Conservation (phyloP, 495 filamentous ascomycete species). For the Massariosphaeria phaeospora region DNA sequence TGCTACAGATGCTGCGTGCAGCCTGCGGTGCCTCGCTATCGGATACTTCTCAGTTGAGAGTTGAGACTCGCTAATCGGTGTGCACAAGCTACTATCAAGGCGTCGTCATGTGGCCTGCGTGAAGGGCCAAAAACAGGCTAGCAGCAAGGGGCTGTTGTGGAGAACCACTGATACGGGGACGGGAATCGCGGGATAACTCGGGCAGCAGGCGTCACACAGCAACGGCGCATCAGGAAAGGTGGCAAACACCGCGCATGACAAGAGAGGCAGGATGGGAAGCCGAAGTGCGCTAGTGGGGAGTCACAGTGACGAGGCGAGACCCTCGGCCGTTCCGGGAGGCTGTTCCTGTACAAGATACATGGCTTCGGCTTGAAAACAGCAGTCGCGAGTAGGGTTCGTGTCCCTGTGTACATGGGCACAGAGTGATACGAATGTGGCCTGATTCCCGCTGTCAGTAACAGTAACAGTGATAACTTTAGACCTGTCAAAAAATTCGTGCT, state of each 20-base stretch:
- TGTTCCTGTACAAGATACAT: not conserved
- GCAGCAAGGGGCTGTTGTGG: conserved; percentile 2
- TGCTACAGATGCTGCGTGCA: conserved; percentile 7
- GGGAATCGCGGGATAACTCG: conserved; percentile 15
- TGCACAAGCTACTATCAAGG: not conserved
- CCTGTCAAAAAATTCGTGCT: conserved; percentile 24
- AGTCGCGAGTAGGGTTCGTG: not conserved
- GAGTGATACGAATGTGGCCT: conserved; percentile 22
- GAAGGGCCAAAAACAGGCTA: not conserved
- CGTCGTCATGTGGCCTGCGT: conserved; percentile 6
- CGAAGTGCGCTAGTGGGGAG: conserved; percentile 4
- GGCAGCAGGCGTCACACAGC: conserved; percentile 14
- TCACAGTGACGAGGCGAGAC: conserved; percentile 4
- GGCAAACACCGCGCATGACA: conserved; percentile 11
- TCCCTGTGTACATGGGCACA: conserved; percentile 2
- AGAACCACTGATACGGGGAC: conserved; percentile 11
- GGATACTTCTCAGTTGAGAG: conserved; percentile 7
- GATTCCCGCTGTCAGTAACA: conserved; percentile 31
- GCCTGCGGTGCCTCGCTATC: not conserved
- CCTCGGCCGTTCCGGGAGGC: not conserved
- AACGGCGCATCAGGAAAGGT: not conserved
- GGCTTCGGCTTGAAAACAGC: conserved; percentile 3
- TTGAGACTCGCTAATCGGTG: conserved; percentile 3
- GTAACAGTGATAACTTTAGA: conserved; percentile 23
- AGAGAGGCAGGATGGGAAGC: conserved; percentile 12